Evolutionary conservation across 306 rosid genomes (phyloP), one percentile per base, ranked within the genome.

Genomic region (Aeschynomene evenia): DNA sequence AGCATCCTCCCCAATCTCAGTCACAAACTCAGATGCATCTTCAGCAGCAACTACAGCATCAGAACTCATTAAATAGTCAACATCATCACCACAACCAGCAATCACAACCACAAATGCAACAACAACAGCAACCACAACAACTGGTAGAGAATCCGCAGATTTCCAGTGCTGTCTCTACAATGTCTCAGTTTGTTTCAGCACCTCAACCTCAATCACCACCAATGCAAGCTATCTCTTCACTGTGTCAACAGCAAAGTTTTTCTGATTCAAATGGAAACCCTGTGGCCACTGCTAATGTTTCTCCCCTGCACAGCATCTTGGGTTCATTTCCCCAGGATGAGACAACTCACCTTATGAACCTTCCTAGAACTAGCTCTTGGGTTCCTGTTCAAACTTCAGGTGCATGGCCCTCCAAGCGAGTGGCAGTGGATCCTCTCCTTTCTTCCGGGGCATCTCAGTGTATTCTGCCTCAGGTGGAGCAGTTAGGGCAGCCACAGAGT

Each of bases 301-400:
- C 97, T 73, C 96, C 97, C 34, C 71, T 88, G 82, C 95, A 91
- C 46, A 81, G 89, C 71, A 79, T 94, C 62, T 72, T 94, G 86
- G 84, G 97, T 64, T 80, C 99, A 9, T 87, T 84, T 83, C 75
- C 92, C 16, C 92, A 81, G 70, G 92, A 94, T 49, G 97, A 88
- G 39, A 39, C 95, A 53, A 76, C 97, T 67, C 91, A 87, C 63
- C 79, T 86, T 51, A 80, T 87, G 66, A 87, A 85, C 77, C 75
- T 88, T 42, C 75, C 91, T 6, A 77, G 95, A 74, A 74, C 84
- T 69, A 83, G 74, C 64, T 62, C 88, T 29, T 79, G 89, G 81
- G 72, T 91, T 16, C 87, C 86, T 54, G 81, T 82, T 60, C 83
- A 78, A 29, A 59, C 87, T 18, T 84, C 96, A 64, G 58, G 83